phyloP scores from a whole-genome alignment of 1,284 basidiomycete species.

The Cryptococcus sp. region DNA sequence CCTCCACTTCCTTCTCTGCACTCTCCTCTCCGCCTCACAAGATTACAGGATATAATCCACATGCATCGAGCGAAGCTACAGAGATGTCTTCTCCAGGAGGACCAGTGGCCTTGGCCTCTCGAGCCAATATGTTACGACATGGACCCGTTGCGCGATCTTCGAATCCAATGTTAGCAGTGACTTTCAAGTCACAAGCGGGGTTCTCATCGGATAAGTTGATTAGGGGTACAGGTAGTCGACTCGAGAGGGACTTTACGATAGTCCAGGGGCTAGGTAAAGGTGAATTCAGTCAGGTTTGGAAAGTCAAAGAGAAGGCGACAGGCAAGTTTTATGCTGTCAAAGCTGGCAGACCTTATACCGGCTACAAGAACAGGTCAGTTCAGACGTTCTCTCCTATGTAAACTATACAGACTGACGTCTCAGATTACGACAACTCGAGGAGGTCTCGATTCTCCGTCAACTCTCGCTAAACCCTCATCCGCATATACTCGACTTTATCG shows the following conservation, averaged over 20 bases:
- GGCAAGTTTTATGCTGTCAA: slow-evolving; percentile 79
- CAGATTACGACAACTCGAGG: slow-evolving; percentile 82
- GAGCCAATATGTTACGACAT: slow-evolving; percentile 4
- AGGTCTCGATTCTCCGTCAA: slow-evolving; percentile 82
- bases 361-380: slow-evolving; percentile 75
- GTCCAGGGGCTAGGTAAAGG: slow-evolving; percentile 80
- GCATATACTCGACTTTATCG: slow-evolving; percentile 79
- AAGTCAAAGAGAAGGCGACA: slow-evolving; percentile 66
- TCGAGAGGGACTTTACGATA: slow-evolving; percentile 58
- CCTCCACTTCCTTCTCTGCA: slow-evolving; percentile 4
- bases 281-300: slow-evolving; percentile 90
- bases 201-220: neutral
- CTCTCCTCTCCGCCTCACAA: neutral
- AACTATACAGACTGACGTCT: slow-evolving; percentile 1
- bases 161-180: slow-evolving; percentile 42
- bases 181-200: slow-evolving; percentile 19
- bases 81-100: neutral
- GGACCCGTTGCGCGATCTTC: slow-evolving; percentile 37
- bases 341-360: slow-evolving; percentile 85
- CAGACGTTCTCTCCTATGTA: neutral
- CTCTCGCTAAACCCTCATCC: slow-evolving; percentile 60
- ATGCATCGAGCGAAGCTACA: neutral
- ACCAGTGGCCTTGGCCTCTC: slow-evolving; percentile 4
- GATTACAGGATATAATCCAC: neutral
- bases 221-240: slow-evolving; percentile 3